Evolutionary conservation across 2,329 filamentous ascomycete genomes (phyloP), one percentile per base, ranked within the genome.

Genomic region (Aspergillus sp.): DNA sequence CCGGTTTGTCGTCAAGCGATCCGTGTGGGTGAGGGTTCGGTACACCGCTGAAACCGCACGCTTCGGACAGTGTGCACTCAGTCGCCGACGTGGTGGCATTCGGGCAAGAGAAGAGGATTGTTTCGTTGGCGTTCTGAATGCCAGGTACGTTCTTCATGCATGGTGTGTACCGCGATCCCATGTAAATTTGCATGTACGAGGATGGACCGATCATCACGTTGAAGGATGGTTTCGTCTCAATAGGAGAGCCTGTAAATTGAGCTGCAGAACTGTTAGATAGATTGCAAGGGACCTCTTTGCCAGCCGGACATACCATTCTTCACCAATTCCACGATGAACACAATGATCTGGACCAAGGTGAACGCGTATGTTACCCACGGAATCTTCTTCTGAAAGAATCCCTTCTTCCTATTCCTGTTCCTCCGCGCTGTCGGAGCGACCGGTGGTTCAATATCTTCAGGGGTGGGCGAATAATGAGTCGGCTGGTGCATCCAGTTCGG

Each of bases 161-260:
- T 6, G 93, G 91, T 3, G 90, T 86, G 73, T 91, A 99, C 63
- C 95, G 88, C 42, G 93, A 91, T 60, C 95, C 95, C 91, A 99
- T 96, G 76, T 96, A 96, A 80, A 98, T 96, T 69, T 96, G 86
- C 23, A 98, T 87, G 68, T 92, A 91, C 1, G 88, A 86, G 5
- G 93, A 96, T 1, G 95, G 95, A 0, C 95, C 95, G 71, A 99
- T 96, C 92, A 99, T 96, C 60, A 91, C 90, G 78, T 98, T 99
- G 80, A 99, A 96, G 15, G 83, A 84, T 1, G 95, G 95, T 58
- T 94, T 86, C 55, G 88, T 93, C 79, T 81, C 78, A 57, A 82
- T 81, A 3, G 79, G 86, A 0, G 89, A 89, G 57, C 90, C 90
- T 1, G 94, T 97, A 30, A 93, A 79, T 67, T 89, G 83, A 55